Evolutionary conservation across 2,329 filamentous ascomycete genomes (phyloP), one percentile per base, ranked within the genome.

Genomic region (Fusarium torulosum): DNA sequence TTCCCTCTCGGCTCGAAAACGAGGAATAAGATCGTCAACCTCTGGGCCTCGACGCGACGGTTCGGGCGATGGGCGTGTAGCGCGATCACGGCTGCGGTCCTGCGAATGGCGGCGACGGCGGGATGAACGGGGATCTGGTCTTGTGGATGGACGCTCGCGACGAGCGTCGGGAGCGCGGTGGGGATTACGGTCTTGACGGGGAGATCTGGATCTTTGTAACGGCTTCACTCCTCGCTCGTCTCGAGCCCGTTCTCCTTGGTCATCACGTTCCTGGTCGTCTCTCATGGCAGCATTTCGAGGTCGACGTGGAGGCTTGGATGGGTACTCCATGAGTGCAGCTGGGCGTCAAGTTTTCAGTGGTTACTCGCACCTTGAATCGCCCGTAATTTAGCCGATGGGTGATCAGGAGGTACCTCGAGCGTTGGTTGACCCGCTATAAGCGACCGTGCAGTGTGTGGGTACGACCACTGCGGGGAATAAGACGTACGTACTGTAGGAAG

Each of bases 261-360:
- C 77, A 74, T 79, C 71, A 70, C 71, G 73, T 76, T 75, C 74
- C 72, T 75, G 72, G 59, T 73, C 74, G 75, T 80, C 77, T 74
- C 67, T 80, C 79, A 81, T 81, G 75, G 78, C 77, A 78, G 75
- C 78, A 80, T 80, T 69, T 76, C 73, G 75, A 75, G 72, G 73
- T 71, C 73, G 75, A 76, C 71, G 75, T 72, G 72, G 72, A 78
- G 74, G 70, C 71, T 72, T 72, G 70, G 74, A 64, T 73, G 70
- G 66, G 65, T 72, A 71, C 71, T 72, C 63, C 74, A 74, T 74
- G 63, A 72, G 63, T 61, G 72, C 67, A 71, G 69, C 69, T 66
- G 67, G 57, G 71, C 67, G 74, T 77, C 73, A 75, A 79, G 76
- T 79, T 80, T 78, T 80, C 78, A 80, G 78, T 47, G 62, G 63